Evolutionary conservation across 345 rosid genomes (phyloP).

Genomic region (Dovyalis caffra): DNA sequence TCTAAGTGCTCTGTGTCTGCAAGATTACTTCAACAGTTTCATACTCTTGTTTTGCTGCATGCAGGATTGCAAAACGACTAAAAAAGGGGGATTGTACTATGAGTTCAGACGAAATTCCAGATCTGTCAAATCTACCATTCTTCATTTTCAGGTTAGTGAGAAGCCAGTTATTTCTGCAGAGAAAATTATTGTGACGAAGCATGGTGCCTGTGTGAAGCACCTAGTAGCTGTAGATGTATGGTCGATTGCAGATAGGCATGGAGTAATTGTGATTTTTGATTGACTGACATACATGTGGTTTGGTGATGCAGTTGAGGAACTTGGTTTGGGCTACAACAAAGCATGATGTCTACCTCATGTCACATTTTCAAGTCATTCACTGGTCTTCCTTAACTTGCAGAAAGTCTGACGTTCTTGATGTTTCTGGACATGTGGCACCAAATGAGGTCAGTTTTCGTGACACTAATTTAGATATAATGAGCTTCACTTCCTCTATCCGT

Average conservation of each 20-base stretch:
- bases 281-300: neutral
- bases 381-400: slow-evolving; percentile 55
- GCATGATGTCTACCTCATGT: slow-evolving; percentile 61
- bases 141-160: slow-evolving; percentile 50
- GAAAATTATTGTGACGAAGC: neutral
- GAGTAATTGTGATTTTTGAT: neutral
- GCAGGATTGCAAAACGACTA: slow-evolving; percentile 45
- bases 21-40: neutral
- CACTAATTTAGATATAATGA: too few species aligned
- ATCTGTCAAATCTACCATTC: slow-evolving; percentile 61
- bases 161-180: neutral
- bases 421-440: slow-evolving; percentile 55
- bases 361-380: slow-evolving; percentile 53
- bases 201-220: neutral
- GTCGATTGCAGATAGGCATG: neutral
- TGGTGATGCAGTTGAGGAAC: slow-evolving; percentile 46
- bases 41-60: neutral
- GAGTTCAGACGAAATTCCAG: slow-evolving; percentile 54
- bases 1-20: neutral
- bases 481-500: neutral
- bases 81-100: slow-evolving; percentile 42
- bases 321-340: slow-evolving; percentile 62
- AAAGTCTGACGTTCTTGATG: slow-evolving; percentile 55
- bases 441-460: slow-evolving; percentile 29
- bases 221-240: neutral